Base-by-base conservation (phyloP, 176 grass and related monocot species). In the Echinochloa phyllopogon region DNA sequence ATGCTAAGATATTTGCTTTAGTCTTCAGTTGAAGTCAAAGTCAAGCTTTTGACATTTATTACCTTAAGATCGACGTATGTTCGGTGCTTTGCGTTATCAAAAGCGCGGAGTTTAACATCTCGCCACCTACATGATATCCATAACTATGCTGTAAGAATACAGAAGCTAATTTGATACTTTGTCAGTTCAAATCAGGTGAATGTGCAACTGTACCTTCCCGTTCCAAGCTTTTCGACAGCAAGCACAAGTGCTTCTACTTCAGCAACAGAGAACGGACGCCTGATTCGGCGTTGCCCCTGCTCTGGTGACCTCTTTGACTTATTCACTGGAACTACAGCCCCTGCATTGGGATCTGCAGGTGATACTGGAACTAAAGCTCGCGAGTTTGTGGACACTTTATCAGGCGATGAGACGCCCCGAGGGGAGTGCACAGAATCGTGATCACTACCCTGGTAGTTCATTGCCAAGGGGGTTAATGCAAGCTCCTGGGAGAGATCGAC, bases 11-110 rank as follows among this genome's bases (percentile, higher is more conserved):
- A 73, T 69, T 77, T 84, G n/a, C 72, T 33, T 73, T 65, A 80
- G 23, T 74, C 85, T 44, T 36, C 10, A 69, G 41, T 69, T n/a
- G 13, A 72, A 72, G 42, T 50, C 71, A 39, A 72, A 53, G 73
- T 60, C 43, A 77, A 58, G 48, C 43, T 77, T 83, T 68, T 75
- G 43, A 64, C 23, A 78, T 58, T 7, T 73, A 83, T 88, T 90
- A 98, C 96, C 96, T 98, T 98, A 64, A 98, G 96, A 94, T 98
- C 96, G 67, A 98, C 96, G 0, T 98, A 98, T 1, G 96, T 98
- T 21, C 96, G 85, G 65, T 98, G 96, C 65, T 98, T 96, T 43
- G 96, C 96, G 43, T 85, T 94, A n/a, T 98, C 96, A 81, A 98
- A 98, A 41, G 93, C 96, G 10, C 93, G 86, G 51, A 98, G 86